These are phyloP conservation scores for Sporothrix euskadiensis DNA, from an alignment of 2,329 filamentous ascomycete species.

Conservation along the genomic window DNA sequence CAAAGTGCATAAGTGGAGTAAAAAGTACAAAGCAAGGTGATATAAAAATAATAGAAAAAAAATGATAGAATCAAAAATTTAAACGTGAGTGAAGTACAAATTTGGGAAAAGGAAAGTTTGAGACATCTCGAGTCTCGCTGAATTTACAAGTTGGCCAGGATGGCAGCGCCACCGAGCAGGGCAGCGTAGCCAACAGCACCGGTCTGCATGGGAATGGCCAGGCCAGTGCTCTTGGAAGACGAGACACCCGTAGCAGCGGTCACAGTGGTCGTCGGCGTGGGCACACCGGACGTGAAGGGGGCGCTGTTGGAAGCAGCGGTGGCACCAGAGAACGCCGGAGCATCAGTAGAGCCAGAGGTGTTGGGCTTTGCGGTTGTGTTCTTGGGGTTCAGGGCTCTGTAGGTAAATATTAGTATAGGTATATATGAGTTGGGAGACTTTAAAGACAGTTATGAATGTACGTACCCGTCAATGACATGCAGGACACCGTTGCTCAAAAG, in stretches of 20 bases:
- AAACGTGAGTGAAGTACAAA: not conserved
- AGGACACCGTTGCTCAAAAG: conserved; percentile 16
- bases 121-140: not conserved
- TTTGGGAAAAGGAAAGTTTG: not conserved
- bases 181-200: conserved; percentile 12
- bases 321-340: conserved; percentile 14
- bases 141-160: conserved; percentile 2
- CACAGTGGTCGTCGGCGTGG: conserved; percentile 12
- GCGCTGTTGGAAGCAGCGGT: conserved; percentile 1
- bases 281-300: conserved; percentile 12
- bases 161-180: conserved; percentile 1
- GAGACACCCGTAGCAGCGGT: conserved; percentile 6
- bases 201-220: not conserved
- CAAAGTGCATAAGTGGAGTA: not conserved
- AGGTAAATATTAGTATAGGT: not conserved
- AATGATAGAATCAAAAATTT: not conserved
- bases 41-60: not conserved
- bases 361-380: conserved; percentile 18
- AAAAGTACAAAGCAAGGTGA: not conserved
- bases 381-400: conserved; percentile 14
- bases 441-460: not conserved
- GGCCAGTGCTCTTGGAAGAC: conserved; percentile 2
- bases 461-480: conserved; percentile 16
- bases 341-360: not conserved
- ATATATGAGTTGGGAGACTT: too few relatives aligned